A percentile compares a stretch with the other conserved stretches of the same genome.
phyloP scores from a whole-genome alignment of 805 yeast species.

The Myxozyma monticola region DNA sequence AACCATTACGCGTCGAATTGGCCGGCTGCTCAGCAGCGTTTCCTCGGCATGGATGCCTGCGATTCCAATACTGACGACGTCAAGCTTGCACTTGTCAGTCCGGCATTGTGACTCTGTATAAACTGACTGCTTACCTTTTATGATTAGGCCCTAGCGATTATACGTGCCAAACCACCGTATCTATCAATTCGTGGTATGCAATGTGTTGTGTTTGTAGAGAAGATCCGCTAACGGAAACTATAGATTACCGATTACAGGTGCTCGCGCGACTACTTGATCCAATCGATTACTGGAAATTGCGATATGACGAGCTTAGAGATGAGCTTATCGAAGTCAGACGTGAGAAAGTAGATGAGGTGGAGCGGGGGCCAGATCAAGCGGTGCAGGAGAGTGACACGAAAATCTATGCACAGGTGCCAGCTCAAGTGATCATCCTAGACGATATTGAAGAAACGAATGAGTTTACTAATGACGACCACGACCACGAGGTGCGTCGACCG shows the following conservation, averaged over 20 bases:
- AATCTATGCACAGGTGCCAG: background rate
- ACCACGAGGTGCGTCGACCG: too few relatives aligned
- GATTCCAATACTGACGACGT: too few relatives aligned
- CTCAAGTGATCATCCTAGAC: background rate
- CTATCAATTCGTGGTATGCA: slow-evolving; percentile 1
- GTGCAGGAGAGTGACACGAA: too few relatives aligned
- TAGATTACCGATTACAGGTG: slow-evolving; percentile 14
- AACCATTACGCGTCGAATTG: too few relatives aligned
- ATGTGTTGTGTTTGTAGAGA: background rate
- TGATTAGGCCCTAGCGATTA: background rate
- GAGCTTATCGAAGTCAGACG: background rate
- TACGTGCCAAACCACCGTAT: background rate
- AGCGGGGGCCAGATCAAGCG: too few relatives aligned
- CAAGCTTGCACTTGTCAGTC: too few relatives aligned
- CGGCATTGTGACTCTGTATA: too few relatives aligned
- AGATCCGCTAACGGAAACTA: background rate
- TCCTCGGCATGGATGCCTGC: too few relatives aligned
- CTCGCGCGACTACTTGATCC: slow-evolving; percentile 15
- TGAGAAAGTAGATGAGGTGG: too few relatives aligned
- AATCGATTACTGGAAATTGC: slow-evolving; percentile 16
- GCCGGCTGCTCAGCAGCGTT: too few relatives aligned
- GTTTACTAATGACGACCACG: too few relatives aligned
- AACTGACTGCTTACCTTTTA: too few relatives aligned
- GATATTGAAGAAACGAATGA: background rate
- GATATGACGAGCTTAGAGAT: slow-evolving; percentile 12